Evolutionary conservation across 2,329 filamentous ascomycete genomes (phyloP), one percentile per base, ranked within the genome.

Genomic region (Trichoderma gracile): DNA sequence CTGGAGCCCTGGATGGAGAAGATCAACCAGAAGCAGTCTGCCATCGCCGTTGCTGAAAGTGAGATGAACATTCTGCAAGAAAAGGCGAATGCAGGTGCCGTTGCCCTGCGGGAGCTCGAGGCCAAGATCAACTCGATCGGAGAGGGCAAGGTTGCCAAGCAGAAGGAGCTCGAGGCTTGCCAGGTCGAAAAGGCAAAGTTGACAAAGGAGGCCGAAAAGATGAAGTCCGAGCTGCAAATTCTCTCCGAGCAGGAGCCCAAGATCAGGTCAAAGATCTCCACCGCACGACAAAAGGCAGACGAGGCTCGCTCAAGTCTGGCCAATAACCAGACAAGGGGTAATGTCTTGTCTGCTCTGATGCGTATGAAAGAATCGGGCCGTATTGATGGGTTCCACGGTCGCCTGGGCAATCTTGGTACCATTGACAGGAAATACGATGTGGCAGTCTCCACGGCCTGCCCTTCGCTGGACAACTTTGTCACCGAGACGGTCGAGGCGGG

Each of bases 1-100:
- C 82, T 99, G 12, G 94, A 98, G 77, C 95, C 95, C 0, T 99
- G 95, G 95, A 93, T 90, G 70, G 93, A 93, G 69, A 98, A 95
- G 78, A 94, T 99, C 79, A 97, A 95, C 76, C 90, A 97, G 74
- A 98, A 97, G 76, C 90, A 95, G 73, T 97, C 93, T 0, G 88
- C 91, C 3, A 96, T 97, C 69, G 94, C 94, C 4, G 93, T 99
- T 12, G 93, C 95, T 1, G 91, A 97, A 75, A 97, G 93, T 76
- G 94, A 99, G 76, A 86, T 98, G 69, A 89, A 93, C 66, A 98
- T 99, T 64, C 83, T 99, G 8, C 86, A 87, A 46, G 95, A 99
- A 74, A 92, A 93, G 74, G 91, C 92, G 58, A 97, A 93, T 72
- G 89, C 94, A 38, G 93, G 93, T 5, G 89, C 91, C 8, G 89